Evolutionary conservation across 179 eudicot species (phyloP).

Genomic region (Patellifolia procumbens): DNA sequence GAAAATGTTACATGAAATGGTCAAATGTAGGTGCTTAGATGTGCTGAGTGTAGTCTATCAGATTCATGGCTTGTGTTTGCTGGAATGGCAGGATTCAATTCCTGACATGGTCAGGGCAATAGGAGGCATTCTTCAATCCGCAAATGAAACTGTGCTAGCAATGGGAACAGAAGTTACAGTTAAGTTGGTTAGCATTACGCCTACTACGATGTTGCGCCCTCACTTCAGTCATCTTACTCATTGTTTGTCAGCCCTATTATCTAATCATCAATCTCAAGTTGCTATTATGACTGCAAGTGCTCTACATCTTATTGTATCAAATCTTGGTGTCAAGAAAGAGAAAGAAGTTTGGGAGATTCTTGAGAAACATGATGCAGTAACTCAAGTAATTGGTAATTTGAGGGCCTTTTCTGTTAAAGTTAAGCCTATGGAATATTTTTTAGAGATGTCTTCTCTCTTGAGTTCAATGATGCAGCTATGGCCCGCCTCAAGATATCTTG

Average conservation of each 20-base stretch:
- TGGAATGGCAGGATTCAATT: constrained; percentile 54
- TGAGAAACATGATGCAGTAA: constrained; percentile 49
- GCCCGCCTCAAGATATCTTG: constrained; percentile 70
- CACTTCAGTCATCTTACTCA: constrained; percentile 51
- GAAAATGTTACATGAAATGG: not conserved
- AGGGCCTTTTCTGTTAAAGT: constrained; percentile 34
- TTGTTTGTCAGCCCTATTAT: constrained; percentile 57
- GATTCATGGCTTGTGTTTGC: constrained; percentile 14
- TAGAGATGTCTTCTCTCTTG: constrained; percentile 63
- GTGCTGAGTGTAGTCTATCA: not conserved
- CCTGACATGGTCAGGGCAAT: constrained; percentile 67
- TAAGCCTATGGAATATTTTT: constrained; percentile 46
- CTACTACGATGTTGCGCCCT: constrained; percentile 52
- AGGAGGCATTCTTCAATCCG: constrained; percentile 52
- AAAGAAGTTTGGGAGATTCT: constrained; percentile 57
- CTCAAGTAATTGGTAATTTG: constrained; percentile 49
- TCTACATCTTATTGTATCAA: constrained; percentile 53
- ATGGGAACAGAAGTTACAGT: constrained; percentile 57
- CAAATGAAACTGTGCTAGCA: constrained; percentile 49
- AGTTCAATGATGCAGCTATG: constrained; percentile 77
- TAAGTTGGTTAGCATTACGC: constrained; percentile 62
- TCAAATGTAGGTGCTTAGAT: constrained; percentile 4
- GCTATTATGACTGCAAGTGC: constrained; percentile 62
- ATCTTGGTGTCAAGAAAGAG: constrained; percentile 51
- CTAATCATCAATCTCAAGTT: constrained; percentile 52